These are phyloP conservation scores for Marchantia polymorpha DNA, from an alignment of 225 moss, liverwort and hornwort genomes.

Conservation along the genomic window DNA sequence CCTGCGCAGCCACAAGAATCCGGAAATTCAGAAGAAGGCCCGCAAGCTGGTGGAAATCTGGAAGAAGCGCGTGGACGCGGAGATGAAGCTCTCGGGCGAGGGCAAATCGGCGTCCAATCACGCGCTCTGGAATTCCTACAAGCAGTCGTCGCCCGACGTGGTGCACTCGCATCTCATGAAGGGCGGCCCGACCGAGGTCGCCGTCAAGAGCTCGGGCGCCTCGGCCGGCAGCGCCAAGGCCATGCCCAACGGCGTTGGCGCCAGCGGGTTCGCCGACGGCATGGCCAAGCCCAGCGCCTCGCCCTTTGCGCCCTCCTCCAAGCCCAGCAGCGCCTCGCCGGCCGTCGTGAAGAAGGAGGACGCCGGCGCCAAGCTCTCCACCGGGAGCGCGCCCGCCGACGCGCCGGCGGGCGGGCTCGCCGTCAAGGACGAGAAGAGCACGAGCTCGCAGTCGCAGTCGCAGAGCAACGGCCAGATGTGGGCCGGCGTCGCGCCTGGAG, in stretches of 20 bases:
- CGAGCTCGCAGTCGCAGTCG: constrained; percentile 56
- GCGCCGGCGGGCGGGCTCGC: constrained; percentile 37
- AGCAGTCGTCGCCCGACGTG: constrained; percentile 74
- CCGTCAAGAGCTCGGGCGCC: constrained; percentile 71
- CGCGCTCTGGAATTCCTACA: constrained; percentile 63
- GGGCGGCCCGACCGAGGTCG: constrained; percentile 56
- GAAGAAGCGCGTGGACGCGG: constrained; percentile 96
- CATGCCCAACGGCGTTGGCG: constrained; percentile 50
- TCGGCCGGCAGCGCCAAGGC: constrained; percentile 65
- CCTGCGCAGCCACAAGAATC: constrained; percentile 84
- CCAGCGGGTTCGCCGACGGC: constrained; percentile 56
- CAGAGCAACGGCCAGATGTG: constrained; percentile 68
- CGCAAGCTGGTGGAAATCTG: constrained; percentile 89
- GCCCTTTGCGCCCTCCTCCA: too few relatives aligned
- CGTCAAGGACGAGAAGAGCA: constrained; percentile 84
- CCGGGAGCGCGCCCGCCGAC: constrained; percentile 44
- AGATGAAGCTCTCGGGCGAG: constrained; percentile 87
- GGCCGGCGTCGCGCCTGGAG: constrained; percentile 55
- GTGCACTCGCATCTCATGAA: constrained; percentile 65
- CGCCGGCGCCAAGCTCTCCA: constrained; percentile 37
- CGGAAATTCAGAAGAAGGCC: constrained; percentile 91
- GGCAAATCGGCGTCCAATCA: constrained; percentile 70
- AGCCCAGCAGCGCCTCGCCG: constrained; percentile 39
- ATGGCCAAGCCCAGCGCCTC: constrained; percentile 45
- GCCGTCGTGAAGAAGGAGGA: constrained; percentile 43